Evolutionary conservation across 2,329 filamentous ascomycete genomes (phyloP).

Genomic region (Cadophora sp.): DNA sequence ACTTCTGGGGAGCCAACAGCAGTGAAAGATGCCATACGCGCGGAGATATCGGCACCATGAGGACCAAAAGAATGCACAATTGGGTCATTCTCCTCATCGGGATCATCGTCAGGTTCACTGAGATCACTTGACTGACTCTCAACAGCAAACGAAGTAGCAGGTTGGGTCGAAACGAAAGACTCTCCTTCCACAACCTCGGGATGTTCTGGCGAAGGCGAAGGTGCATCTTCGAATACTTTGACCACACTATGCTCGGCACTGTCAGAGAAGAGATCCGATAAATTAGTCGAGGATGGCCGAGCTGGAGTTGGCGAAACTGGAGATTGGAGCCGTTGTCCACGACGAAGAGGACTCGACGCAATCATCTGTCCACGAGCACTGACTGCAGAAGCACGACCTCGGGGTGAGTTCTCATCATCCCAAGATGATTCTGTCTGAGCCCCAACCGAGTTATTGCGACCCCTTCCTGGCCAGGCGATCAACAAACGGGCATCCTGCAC

Average conservation of each 20-base stretch:
- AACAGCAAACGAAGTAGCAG: conserved; percentile 37
- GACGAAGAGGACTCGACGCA: conserved; percentile 66
- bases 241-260: conserved; percentile 56
- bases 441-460: conserved; percentile 50
- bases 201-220: conserved; percentile 58
- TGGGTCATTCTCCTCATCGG: conserved; percentile 93
- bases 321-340: conserved; percentile 66
- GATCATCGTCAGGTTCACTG: conserved; percentile 66
- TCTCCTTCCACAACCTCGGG: conserved; percentile 29
- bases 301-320: conserved; percentile 75
- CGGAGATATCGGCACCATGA: conserved; percentile 85
- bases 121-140: conserved; percentile 57
- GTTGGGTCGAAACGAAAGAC: conserved; percentile 38
- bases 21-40: conserved; percentile 79
- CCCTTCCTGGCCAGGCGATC: conserved; percentile 81
- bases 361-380: conserved; percentile 50
- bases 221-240: conserved; percentile 76
- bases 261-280: conserved; percentile 48
- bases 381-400: conserved; percentile 53
- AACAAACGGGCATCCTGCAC: conserved; percentile 92
- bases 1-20: conserved; percentile 66
- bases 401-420: conserved; percentile 62
- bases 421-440: conserved; percentile 65
- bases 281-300: conserved; percentile 32
- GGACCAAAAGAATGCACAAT: conserved; percentile 92